Evolutionary conservation across 2,329 filamentous ascomycete genomes (phyloP), one percentile per base, ranked within the genome.

Genomic region (Myriosclerotinia duriaeana): DNA sequence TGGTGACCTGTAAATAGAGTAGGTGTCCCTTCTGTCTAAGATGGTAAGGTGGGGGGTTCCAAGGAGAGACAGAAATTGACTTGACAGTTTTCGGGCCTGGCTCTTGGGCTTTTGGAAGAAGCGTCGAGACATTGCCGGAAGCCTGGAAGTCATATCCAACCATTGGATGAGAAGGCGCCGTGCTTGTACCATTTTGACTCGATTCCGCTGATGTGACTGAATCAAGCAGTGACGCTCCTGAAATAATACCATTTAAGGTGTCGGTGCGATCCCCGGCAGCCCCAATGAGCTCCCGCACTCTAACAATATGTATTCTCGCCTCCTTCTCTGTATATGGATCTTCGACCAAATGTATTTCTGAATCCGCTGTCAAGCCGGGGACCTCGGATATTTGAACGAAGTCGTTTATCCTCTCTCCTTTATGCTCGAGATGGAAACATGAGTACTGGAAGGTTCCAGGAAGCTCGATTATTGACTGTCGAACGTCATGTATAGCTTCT

Each of bases 261-360:
- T 98, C 95, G 65, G 92, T 90, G 68, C 93, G 89, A 78, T 97
- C 88, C 53, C 93, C 93, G 53, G 94, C 89, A 73, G 94, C 94
- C 59, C 95, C 95, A 73, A 99, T 93, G 71, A 99, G 85, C 77
- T 99, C 95, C 70, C 95, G 86, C 69, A 97, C 89, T 71, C 95
- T 86, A 63, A 99, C 87, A 71, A 98, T 82, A 79, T 99, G 95
- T 83, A 99, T 90, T 71, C 96, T 89, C 40, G 95, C 94, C 80
- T 99, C 95, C 81, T 97, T 98, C 81, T 99, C 95, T 53, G 92
- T 99, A 79, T 99, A 99, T 55, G 96, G 92, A 76, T 99, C 95
- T 79, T 97, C 90, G 65, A 97, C 87, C 73, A 99, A 81, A 64
- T 85, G 85, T 67, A 97, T 85, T 74, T 93, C 90, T 46, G 93